Evolutionary conservation across 768 basidiomycete species (phyloP).

Genomic region (Rhodosporidiobolus sp.): DNA sequence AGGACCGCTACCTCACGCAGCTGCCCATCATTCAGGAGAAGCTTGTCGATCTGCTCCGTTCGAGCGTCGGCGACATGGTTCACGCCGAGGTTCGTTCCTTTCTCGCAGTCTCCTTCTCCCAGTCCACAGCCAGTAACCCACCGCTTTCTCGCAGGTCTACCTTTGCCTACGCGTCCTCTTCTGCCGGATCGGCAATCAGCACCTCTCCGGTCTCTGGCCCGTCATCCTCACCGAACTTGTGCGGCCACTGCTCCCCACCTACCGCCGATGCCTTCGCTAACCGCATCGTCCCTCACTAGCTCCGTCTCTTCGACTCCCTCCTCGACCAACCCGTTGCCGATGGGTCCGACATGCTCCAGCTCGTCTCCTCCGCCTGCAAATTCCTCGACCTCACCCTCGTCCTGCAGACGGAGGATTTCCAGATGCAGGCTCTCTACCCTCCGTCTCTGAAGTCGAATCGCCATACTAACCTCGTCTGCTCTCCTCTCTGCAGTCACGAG

Average conservation of each 20-base stretch:
- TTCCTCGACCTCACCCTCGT: constrained; percentile 88
- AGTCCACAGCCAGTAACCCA: neutral
- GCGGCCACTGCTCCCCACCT: constrained; percentile 39
- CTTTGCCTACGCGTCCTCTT: constrained; percentile 86
- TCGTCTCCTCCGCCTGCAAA: constrained; percentile 86
- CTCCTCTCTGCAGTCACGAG: constrained; percentile 61
- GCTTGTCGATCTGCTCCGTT: constrained; percentile 81
- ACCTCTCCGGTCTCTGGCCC: constrained; percentile 94
- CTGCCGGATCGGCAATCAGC: constrained; percentile 84
- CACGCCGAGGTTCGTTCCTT: constrained; percentile 75
- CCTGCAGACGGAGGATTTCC: constrained; percentile 94
- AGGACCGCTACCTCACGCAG: constrained; percentile 84
- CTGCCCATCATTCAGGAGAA: constrained; percentile 95
- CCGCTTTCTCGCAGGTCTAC: constrained; percentile 56
- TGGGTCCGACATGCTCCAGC: constrained; percentile 75
- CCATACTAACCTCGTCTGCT: neutral
- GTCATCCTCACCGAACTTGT: constrained; percentile 89
- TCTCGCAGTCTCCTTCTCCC: neutral
- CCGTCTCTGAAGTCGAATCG: neutral
- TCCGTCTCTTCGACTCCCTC: constrained; percentile 82
- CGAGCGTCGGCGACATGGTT: constrained; percentile 72
- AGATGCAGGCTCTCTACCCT: constrained; percentile 70
- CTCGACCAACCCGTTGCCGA: constrained; percentile 69
- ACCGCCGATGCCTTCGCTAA: neutral
- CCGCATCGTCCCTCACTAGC: constrained; percentile 54